Percentiles rank a stretch among this genome's conserved stretches.
Evolutionary conservation across 2,329 filamentous ascomycete species (phyloP).

Genomic region (Penicillium expansum): DNA sequence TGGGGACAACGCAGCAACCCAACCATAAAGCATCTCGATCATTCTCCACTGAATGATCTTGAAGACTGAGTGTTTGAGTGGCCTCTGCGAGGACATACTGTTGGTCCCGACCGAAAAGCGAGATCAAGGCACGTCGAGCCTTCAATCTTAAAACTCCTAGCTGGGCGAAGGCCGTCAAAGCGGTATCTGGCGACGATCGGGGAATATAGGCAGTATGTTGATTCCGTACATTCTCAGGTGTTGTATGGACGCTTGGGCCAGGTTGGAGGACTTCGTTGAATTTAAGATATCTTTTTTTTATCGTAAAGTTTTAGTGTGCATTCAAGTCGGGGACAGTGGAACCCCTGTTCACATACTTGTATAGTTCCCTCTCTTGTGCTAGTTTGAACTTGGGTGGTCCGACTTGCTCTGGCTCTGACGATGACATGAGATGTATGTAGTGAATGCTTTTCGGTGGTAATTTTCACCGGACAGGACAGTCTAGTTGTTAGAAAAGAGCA

Average conservation of each 20-base stretch:
- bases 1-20: constrained; percentile 27
- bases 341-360: neutral
- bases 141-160: constrained; percentile 46
- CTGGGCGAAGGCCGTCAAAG: constrained; percentile 52
- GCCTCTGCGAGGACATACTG: constrained; percentile 55
- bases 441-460: neutral
- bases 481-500: neutral
- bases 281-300: neutral
- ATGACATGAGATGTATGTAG: neutral
- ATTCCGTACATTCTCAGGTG: neutral
- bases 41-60: neutral
- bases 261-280: neutral
- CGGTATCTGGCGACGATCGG: neutral
- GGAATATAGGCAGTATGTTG: constrained; percentile 15
- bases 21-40: constrained; percentile 27
- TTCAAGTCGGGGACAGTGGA: neutral
- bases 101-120: constrained; percentile 48
- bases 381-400: neutral
- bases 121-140: constrained; percentile 46
- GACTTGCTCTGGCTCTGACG: neutral
- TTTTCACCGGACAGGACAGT: neutral
- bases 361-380: neutral
- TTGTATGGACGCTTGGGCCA: neutral
- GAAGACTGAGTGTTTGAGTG: constrained; percentile 26
- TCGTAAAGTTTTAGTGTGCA: neutral